Evolutionary conservation across 78 protist species (phyloP).

Genomic region (Chrysochromulina tobinii): DNA sequence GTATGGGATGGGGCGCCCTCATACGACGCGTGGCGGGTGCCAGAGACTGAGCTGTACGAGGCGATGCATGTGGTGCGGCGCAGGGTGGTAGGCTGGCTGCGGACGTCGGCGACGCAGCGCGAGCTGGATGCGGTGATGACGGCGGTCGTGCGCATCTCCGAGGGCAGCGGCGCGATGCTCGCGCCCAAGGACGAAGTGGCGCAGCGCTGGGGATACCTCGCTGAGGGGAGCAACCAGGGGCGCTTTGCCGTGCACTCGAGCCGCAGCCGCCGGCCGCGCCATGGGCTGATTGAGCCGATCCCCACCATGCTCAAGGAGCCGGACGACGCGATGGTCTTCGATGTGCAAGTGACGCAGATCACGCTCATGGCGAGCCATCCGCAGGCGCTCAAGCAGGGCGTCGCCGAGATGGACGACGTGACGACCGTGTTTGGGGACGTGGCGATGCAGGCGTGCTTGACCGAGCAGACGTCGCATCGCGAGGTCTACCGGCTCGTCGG

Average conservation of each 20-base stretch:
- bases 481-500: background rate
- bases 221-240: background rate
- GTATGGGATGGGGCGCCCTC: background rate
- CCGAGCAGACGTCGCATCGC: background rate
- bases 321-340: slow-evolving; percentile 11
- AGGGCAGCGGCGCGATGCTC: background rate
- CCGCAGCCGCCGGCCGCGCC: background rate
- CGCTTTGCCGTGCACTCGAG: slow-evolving; percentile 8
- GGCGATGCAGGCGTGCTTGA: slow-evolving; percentile 7
- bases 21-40: slow-evolving; percentile 24
- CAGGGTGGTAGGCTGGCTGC: slow-evolving; percentile 17
- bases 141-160: slow-evolving; percentile 21
- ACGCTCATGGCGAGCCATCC: slow-evolving; percentile 15
- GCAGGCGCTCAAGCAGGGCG: background rate
- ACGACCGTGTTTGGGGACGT: background rate
- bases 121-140: slow-evolving; percentile 17
- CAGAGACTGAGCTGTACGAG: slow-evolving; percentile 58
- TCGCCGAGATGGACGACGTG: slow-evolving; percentile 24
- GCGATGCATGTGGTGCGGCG: slow-evolving; percentile 35
- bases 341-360: slow-evolving; percentile 23
- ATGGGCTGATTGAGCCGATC: background rate
- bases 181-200: background rate
- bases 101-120: background rate
- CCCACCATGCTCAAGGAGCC: background rate
- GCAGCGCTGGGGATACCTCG: slow-evolving; percentile 32